phyloP scores from a whole-genome alignment of 2,329 filamentous ascomycete species.

The Fusarium sp. region DNA sequence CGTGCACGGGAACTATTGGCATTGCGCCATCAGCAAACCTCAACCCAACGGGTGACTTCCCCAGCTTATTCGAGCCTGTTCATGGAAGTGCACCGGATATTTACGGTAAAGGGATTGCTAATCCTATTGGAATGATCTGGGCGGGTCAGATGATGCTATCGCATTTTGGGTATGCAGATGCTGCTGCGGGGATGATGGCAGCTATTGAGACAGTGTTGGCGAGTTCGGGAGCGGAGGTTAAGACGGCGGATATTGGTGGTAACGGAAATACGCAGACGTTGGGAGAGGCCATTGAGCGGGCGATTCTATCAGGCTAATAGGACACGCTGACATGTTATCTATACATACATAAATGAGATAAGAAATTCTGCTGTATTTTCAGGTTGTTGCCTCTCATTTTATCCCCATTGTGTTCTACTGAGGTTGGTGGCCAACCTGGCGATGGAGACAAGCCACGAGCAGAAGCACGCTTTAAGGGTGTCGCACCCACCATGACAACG shows the following conservation, averaged over 20 bases:
- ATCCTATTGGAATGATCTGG: constrained; percentile 78
- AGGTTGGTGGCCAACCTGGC: not conserved
- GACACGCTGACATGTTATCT: not conserved
- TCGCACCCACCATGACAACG: not conserved
- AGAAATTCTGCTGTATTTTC: no score
- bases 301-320: not conserved
- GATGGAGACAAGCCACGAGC: not conserved
- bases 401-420: not conserved
- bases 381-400: rapidly evolving
- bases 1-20: constrained; percentile 75
- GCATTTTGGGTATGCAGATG: constrained; percentile 39
- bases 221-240: constrained; percentile 44
- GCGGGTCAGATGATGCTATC: constrained; percentile 69
- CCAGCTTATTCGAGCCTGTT: constrained; percentile 71
- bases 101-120: constrained; percentile 75
- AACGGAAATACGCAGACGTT: constrained; percentile 37
- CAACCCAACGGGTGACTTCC: constrained; percentile 62
- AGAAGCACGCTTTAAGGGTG: rapidly evolving
- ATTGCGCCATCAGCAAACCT: constrained; percentile 77
- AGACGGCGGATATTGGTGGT: constrained; percentile 47
- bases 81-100: constrained; percentile 80
- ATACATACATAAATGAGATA: not conserved
- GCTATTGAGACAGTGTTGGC: constrained; percentile 72
- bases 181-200: constrained; percentile 63
- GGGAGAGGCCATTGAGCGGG: constrained; percentile 35